These are phyloP conservation scores for Vitellaria paradoxa DNA, from an alignment of 179 eudicot species.

Conservation along the genomic window DNA sequence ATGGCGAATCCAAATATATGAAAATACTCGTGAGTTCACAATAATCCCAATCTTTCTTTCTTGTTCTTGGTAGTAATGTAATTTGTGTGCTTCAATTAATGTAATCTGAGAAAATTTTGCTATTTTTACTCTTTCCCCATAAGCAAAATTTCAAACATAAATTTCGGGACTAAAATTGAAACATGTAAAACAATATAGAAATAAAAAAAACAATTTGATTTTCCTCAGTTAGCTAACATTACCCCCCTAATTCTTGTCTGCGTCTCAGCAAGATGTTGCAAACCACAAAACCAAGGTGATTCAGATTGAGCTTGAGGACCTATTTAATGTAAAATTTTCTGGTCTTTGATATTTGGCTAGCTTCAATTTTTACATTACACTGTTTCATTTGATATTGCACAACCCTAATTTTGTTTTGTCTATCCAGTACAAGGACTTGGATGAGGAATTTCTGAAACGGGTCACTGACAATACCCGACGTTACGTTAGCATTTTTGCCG, in stretches of 20 bases:
- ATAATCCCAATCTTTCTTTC: neutral
- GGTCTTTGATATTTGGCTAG: neutral
- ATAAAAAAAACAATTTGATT: neutral
- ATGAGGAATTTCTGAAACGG: constrained; percentile 77
- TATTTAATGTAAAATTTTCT: constrained; percentile 41
- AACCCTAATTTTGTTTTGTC: constrained; percentile 15
- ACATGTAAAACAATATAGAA: neutral
- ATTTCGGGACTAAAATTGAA: neutral
- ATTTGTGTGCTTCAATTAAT: neutral
- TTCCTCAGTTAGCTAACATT: neutral
- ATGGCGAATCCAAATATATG: constrained; percentile 82
- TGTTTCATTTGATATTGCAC: neutral
- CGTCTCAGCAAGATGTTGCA: constrained; percentile 87
- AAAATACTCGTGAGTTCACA: constrained; percentile 51
- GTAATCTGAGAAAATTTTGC: no score
- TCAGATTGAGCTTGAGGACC: constrained; percentile 81
- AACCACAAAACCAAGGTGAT: constrained; percentile 74
- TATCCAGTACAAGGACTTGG: constrained; percentile 77
- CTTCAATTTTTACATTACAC: neutral
- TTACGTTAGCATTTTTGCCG: constrained; percentile 72
- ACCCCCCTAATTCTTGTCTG: neutral
- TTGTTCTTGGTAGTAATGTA: neutral
- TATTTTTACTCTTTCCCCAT: no score
- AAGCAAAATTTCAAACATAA: no score
- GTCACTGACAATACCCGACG: constrained; percentile 79